These are phyloP conservation scores for Diplodia mutila DNA, from an alignment of 2,329 filamentous ascomycete genomes.

Conservation along the genomic window DNA sequence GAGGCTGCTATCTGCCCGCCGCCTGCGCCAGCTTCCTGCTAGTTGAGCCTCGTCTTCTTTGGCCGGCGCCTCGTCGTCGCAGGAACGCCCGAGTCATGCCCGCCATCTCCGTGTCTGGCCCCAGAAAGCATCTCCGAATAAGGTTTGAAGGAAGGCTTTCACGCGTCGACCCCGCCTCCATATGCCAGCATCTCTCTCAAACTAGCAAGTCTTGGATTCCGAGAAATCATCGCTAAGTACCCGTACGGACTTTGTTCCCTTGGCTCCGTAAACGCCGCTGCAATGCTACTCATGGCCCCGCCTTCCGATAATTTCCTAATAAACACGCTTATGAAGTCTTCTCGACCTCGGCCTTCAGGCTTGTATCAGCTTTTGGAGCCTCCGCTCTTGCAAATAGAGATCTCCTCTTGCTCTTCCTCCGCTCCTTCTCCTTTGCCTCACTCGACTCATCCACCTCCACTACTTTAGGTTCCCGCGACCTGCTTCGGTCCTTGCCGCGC, in stretches of 20 bases:
- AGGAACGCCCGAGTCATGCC: not conserved
- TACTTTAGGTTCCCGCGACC: slow-evolving; percentile 28
- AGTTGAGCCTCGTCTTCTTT: not conserved
- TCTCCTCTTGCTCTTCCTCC: slow-evolving; percentile 21
- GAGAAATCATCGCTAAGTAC: slow-evolving; percentile 1
- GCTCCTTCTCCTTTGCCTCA: slow-evolving; percentile 10
- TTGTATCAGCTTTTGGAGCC: not conserved
- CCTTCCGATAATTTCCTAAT: not conserved
- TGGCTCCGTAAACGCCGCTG: slow-evolving; percentile 7
- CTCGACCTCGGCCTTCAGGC: not conserved
- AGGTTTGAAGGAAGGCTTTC: slow-evolving; percentile 7
- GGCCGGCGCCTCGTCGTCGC: not conserved
- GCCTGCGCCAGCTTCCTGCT: not conserved
- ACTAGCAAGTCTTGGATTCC: slow-evolving; percentile 13
- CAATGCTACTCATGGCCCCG: slow-evolving; percentile 2
- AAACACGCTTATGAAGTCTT: not conserved
- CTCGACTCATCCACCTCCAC: not conserved
- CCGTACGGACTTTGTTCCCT: slow-evolving; percentile 1
- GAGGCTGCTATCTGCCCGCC: slow-evolving; percentile 5
- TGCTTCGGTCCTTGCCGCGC: slow-evolving; percentile 31
- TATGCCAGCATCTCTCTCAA: not conserved
- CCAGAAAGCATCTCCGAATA: not conserved
- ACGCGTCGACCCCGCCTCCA: not conserved
- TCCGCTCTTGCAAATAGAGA: not conserved
- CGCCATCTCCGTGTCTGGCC: not conserved